A percentile compares a stretch with the other conserved stretches of the same genome.
phyloP scores from a whole-genome alignment of 306 rosid species.

The Comarum palustre region DNA sequence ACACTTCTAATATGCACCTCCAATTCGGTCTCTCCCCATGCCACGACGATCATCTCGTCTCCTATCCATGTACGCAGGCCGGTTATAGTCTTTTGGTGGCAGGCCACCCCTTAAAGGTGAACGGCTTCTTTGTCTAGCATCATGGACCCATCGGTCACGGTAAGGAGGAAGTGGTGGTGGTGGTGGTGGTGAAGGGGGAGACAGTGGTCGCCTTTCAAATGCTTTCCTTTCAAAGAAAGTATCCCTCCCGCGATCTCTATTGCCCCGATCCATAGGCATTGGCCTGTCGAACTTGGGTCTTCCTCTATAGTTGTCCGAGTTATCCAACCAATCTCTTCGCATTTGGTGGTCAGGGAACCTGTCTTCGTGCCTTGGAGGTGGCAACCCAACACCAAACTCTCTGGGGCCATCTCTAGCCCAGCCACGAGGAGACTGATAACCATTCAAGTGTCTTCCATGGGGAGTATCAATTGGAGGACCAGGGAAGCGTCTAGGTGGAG shows the following conservation, averaged over 20 bases:
- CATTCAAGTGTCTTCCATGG: slow-evolving; percentile 64
- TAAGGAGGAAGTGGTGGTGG: slow-evolving; percentile 36
- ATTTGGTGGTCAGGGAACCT: slow-evolving; percentile 60
- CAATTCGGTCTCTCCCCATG: slow-evolving; percentile 57
- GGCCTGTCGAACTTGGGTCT: slow-evolving; percentile 76
- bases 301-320: slow-evolving; percentile 61
- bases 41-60: slow-evolving; percentile 63
- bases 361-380: slow-evolving; percentile 66
- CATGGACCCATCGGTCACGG: slow-evolving; percentile 62
- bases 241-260: slow-evolving; percentile 71
- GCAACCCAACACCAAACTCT: slow-evolving; percentile 62
- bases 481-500: slow-evolving; percentile 67
- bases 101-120: slow-evolving; percentile 67
- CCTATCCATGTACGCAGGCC: slow-evolving; percentile 46
- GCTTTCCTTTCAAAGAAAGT: slow-evolving; percentile 61
- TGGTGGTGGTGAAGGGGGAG: slow-evolving; percentile 55
- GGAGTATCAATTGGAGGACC: slow-evolving; percentile 72
- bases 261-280: slow-evolving; percentile 60
- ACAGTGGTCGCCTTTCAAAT: slow-evolving; percentile 69
- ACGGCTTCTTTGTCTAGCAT: slow-evolving; percentile 70
- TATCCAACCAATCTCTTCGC: slow-evolving; percentile 61
- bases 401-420: slow-evolving; percentile 72
- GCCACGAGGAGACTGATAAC: slow-evolving; percentile 74
- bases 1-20: slow-evolving; percentile 52
- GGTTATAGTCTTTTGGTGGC: slow-evolving; percentile 57